These are phyloP conservation scores for Dipteronia dyeriana DNA, from an alignment of 345 rosid genomes.

Conservation along the genomic window DNA sequence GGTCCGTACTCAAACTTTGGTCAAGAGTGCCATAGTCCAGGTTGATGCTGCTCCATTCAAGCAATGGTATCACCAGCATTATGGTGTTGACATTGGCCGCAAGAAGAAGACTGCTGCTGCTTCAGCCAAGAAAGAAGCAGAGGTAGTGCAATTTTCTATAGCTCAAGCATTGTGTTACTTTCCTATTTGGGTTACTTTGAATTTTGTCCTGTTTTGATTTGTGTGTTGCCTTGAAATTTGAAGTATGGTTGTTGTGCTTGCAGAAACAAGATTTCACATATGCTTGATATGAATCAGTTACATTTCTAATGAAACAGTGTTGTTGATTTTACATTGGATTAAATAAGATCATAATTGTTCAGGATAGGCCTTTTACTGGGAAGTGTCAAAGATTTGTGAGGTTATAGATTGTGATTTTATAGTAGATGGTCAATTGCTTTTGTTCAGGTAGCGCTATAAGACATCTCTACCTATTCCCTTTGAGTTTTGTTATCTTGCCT, in stretches of 20 bases:
- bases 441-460: too few species aligned
- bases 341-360: background rate
- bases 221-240: background rate
- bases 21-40: conserved; percentile 52
- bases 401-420: background rate
- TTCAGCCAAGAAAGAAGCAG: conserved; percentile 43
- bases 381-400: background rate
- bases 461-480: too few species aligned
- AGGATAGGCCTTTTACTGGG: background rate
- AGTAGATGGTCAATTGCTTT: too few species aligned
- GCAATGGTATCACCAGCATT: conserved; percentile 57
- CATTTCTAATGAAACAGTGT: background rate
- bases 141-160: conserved; percentile 22
- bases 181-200: background rate
- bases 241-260: too few species aligned
- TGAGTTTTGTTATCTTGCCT: too few species aligned
- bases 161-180: background rate
- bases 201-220: background rate
- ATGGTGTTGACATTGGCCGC: conserved; percentile 56
- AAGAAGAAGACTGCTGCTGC: conserved; percentile 43
- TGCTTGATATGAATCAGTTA: background rate
- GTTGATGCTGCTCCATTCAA: conserved; percentile 60
- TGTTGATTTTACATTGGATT: too few species aligned
- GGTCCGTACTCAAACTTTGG: conserved; percentile 75
- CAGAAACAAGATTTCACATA: background rate